phyloP scores from a whole-genome alignment of 1,284 basidiomycete species.

The Malassezia globosa region DNA sequence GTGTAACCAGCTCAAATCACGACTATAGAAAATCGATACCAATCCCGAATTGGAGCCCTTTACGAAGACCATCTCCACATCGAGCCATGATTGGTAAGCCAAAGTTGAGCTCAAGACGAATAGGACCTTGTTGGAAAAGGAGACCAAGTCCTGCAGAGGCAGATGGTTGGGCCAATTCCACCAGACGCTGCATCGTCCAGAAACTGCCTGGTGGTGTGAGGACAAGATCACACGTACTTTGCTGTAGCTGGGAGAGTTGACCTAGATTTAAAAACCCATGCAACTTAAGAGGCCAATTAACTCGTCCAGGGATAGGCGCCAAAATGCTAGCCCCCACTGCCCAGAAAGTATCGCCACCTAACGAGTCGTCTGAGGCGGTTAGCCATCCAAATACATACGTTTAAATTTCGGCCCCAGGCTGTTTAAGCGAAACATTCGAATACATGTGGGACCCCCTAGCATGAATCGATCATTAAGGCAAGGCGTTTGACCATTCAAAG shows the following conservation, averaged over 20 bases:
- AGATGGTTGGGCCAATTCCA: slow-evolving; percentile 46
- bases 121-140: slow-evolving; percentile 74
- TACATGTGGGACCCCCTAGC: slow-evolving; percentile 78
- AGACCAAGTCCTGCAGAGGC: slow-evolving; percentile 76
- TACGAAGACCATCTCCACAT: slow-evolving; percentile 63
- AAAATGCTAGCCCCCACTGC: slow-evolving; percentile 69
- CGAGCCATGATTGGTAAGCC: slow-evolving; percentile 73
- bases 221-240: slow-evolving; percentile 52
- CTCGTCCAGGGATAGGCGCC: slow-evolving; percentile 63
- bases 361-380: slow-evolving; percentile 53
- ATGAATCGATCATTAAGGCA: slow-evolving; percentile 78
- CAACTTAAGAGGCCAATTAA: slow-evolving; percentile 76
- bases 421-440: slow-evolving; percentile 75
- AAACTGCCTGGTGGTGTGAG: not conserved
- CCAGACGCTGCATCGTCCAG: slow-evolving; percentile 3
- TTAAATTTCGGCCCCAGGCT: slow-evolving; percentile 72
- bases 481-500: slow-evolving; percentile 40
- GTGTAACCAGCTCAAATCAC: not conserved
- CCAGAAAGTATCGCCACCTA: slow-evolving; percentile 83
- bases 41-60: slow-evolving; percentile 81
- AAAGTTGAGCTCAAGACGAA: slow-evolving; percentile 80
- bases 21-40: slow-evolving; percentile 53
- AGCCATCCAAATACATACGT: slow-evolving; percentile 48
- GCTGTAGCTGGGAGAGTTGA: slow-evolving; percentile 59
- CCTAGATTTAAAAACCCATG: slow-evolving; percentile 81